Conservation (phyloP, 192 early-diverging fungal species). For the Mortierella antarctica region DNA sequence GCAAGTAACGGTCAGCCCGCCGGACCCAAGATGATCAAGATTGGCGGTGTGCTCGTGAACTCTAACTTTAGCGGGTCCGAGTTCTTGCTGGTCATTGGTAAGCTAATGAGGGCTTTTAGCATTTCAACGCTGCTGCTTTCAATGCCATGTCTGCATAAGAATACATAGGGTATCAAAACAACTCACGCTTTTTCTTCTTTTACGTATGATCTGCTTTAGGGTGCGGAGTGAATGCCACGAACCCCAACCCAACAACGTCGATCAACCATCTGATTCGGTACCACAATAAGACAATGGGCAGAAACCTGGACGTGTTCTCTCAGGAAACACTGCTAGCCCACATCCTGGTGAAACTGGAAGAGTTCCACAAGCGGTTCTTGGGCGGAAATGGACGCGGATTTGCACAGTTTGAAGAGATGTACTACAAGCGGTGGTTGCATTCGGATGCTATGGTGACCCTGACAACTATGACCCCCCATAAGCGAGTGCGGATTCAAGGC, state of each 20-base stretch:
- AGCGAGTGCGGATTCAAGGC: slow-evolving; percentile 76
- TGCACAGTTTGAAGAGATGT: slow-evolving; percentile 77
- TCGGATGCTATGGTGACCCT: slow-evolving; percentile 54
- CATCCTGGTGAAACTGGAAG: slow-evolving; percentile 79
- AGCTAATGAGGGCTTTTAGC: slow-evolving; percentile 2
- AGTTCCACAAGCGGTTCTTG: slow-evolving; percentile 79
- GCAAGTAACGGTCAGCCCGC: slow-evolving; percentile 12
- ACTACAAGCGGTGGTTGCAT: slow-evolving; percentile 93
- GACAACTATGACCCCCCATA: slow-evolving; percentile 37
- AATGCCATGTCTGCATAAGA: neutral
- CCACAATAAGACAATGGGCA: slow-evolving; percentile 62
- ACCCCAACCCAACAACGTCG: slow-evolving; percentile 86
- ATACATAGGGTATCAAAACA: neutral
- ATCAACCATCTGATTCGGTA: slow-evolving; percentile 83
- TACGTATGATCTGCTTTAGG: slow-evolving; percentile 50
- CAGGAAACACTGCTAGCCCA: slow-evolving; percentile 75
- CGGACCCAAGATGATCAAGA: slow-evolving; percentile 65
- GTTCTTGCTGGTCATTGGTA: slow-evolving; percentile 88
- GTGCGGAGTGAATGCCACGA: slow-evolving; percentile 89
- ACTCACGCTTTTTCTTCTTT: neutral
- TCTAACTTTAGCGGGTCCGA: slow-evolving; percentile 76
- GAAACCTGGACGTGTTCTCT: slow-evolving; percentile 64
- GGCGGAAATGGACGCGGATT: slow-evolving; percentile 65
- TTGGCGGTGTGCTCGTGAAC: slow-evolving; percentile 92
- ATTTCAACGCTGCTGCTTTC: neutral